Evolutionary conservation across 352 stramenopile genomes (phyloP).

Genomic region (Globisporangium orthogonon): DNA sequence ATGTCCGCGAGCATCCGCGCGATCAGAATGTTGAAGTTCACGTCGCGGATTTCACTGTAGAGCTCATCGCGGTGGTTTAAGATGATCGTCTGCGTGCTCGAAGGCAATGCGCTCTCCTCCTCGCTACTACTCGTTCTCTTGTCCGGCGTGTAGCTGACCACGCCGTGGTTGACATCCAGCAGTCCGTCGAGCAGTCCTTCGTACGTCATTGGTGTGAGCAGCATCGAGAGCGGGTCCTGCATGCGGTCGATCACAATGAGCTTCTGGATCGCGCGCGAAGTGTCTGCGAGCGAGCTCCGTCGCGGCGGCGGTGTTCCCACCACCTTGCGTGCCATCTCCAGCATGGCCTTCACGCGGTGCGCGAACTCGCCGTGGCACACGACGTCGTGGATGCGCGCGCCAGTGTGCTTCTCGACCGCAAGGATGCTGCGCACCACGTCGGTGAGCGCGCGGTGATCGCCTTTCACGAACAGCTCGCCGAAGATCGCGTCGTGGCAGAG

Average conservation of each 20-base stretch:
- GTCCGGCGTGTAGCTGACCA: constrained; percentile 52
- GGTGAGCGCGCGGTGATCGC: constrained; percentile 48
- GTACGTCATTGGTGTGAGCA: constrained; percentile 82
- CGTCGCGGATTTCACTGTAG: constrained; percentile 63
- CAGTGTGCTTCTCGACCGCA: constrained; percentile 42
- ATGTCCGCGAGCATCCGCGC: constrained; percentile 42
- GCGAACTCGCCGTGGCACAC: constrained; percentile 50
- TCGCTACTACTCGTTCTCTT: background rate
- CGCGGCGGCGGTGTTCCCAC: constrained; percentile 5
- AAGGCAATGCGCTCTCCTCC: background rate
- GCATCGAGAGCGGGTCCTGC: constrained; percentile 75
- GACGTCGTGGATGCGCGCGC: constrained; percentile 27
- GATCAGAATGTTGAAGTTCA: constrained; percentile 75
- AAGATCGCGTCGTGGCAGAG: constrained; percentile 67
- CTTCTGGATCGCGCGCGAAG: constrained; percentile 29
- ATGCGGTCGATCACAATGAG: constrained; percentile 69
- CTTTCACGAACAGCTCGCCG: constrained; percentile 63
- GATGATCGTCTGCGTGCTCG: constrained; percentile 38
- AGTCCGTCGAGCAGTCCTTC: constrained; percentile 72
- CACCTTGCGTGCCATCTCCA: constrained; percentile 37
- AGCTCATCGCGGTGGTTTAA: constrained; percentile 68
- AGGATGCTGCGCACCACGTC: constrained; percentile 59
- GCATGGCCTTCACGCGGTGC: constrained; percentile 48
- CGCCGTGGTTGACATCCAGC: constrained; percentile 64
- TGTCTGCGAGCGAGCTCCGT: background rate